phyloP scores from a whole-genome alignment of 1,139 yeast genomes.

The Geotrichum siamense region DNA sequence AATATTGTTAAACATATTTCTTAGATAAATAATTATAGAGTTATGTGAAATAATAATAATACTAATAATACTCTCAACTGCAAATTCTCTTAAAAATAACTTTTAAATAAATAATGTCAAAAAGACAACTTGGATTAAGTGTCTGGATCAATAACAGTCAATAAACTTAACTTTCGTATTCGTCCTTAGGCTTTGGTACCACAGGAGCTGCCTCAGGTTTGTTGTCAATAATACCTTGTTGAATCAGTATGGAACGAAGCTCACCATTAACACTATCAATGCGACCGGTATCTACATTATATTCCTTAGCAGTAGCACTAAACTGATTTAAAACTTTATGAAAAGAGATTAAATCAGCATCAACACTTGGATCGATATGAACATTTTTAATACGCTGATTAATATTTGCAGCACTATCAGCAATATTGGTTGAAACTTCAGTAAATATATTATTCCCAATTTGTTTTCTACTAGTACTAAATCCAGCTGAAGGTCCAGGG shows the following conservation, averaged over 20 bases:
- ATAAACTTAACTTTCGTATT: conserved; percentile 1
- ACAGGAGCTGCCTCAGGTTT: not conserved
- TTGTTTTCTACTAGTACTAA: not conserved
- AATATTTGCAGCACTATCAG: not conserved
- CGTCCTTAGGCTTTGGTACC: not conserved
- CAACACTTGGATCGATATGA: not conserved
- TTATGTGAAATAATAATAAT: too few species aligned
- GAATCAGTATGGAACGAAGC: not conserved
- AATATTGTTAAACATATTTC: too few species aligned
- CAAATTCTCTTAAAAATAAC: too few species aligned
- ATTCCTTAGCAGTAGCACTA: not conserved
- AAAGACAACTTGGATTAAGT: too few species aligned
- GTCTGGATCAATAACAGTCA: too few species aligned
- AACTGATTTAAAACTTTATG: not conserved
- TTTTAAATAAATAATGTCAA: too few species aligned
- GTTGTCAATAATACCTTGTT: not conserved
- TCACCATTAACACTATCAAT: not conserved
- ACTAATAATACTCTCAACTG: too few species aligned
- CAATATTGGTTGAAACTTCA: not conserved
- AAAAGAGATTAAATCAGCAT: not conserved
- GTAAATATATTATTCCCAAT: not conserved
- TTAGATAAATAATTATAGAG: too few species aligned
- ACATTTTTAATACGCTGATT: not conserved
- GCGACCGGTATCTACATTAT: conserved; percentile 1
- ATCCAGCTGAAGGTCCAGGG: not conserved